Base-by-base conservation (phyloP, 2,329 filamentous ascomycete genomes). In the Coniella lustricola region DNA sequence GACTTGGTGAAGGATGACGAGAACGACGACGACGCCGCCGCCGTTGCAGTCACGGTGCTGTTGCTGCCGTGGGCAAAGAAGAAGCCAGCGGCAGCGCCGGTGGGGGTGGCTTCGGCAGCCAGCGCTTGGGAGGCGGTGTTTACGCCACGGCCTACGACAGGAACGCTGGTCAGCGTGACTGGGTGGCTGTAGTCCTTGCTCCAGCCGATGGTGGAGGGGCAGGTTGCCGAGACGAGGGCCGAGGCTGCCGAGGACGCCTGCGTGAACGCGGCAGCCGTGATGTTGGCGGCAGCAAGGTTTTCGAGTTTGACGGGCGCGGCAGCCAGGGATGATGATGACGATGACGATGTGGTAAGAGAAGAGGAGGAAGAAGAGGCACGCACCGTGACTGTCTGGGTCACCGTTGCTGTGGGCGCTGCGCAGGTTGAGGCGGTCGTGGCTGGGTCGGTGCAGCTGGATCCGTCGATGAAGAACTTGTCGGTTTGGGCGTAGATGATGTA, bases 401-500 rank as follows among this genome's bases (percentile, higher is more conserved):
- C 36, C 7, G 36, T 63, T 44, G 54, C 48, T 45, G 55, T 52
- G n/a, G n/a, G n/a, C 36, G 56, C 44, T 44, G 57, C 51, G 53
- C 61, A 63, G 37, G 54, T 57, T 34, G 58, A 55, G 41, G 48
- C 14, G 21, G 53, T 52, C 29, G 47, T 37, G 25, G 35, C 43
- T 49, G 44, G 47, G 51, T 54, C 63, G 38, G 55, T 51, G 59
- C 66, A 68, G 52, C 53, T 46, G 38, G 55, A 57, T 46, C 60
- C 59, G 44, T 54, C 37, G 53, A 70, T 55, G 51, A 52, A 64
- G 59, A 71, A 70, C 50, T 64, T 64, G 40, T 61, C 58, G 21
- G 66, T 65, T 59, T 71, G 67, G 5, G 68, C 64, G 55, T 69
- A 66, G 59, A 71, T 70, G 44, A 69, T 61, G 54, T 67, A 70